Base-by-base conservation (phyloP, 495 filamentous ascomycete species). In the Lasiosphaeris hirsuta region DNA sequence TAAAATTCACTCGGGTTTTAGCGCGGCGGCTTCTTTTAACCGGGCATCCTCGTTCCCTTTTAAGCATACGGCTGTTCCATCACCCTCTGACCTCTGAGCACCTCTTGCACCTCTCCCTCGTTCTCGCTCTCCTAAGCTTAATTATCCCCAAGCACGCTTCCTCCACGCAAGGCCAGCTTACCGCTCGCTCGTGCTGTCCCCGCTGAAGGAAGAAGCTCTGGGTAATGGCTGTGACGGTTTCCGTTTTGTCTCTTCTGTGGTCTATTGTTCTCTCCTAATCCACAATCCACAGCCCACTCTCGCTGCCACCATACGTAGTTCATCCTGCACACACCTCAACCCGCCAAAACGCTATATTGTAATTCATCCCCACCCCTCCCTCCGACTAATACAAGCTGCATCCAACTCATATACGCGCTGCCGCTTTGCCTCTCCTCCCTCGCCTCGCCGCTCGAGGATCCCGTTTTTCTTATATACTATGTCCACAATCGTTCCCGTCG, bases 281-380 rank as follows among this genome's bases (percentile, higher is more conserved):
- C 57, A 56, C 54, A 36, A 35, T 53, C 41, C 44, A 46, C 45
- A 47, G 34, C 52, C 44, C 41, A 50, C 41, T 60, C 57, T 55
- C 56, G 47, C 59, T 57, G 55, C 51, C 59, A 39, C 55, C 59
- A 40, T 57, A 60, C 56, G 56, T 59, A 61, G 56, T 45, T 53
- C 46, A 48, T 57, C 51, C 58, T 60, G 58, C 57, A 63, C 33
- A 50, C 55, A 19, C 38, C 49, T 53, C 56, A 46, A 54, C 19
- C 60, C 54, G 55, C 51, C 57, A 57, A 30, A 62, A 66, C 41
- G 57, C 55, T 65, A 61, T 66, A 66, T 63, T 61, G 43, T 57
- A 57, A 53, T 57, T 42, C 52, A 51, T 57, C 59, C 64, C 56
- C 58, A 58, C 56, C 56, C 30, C 44, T 46, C 47, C 23, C 34